Evolutionary conservation across 768 basidiomycete species (phyloP).

Genomic region (Chalciporus piperatus): DNA sequence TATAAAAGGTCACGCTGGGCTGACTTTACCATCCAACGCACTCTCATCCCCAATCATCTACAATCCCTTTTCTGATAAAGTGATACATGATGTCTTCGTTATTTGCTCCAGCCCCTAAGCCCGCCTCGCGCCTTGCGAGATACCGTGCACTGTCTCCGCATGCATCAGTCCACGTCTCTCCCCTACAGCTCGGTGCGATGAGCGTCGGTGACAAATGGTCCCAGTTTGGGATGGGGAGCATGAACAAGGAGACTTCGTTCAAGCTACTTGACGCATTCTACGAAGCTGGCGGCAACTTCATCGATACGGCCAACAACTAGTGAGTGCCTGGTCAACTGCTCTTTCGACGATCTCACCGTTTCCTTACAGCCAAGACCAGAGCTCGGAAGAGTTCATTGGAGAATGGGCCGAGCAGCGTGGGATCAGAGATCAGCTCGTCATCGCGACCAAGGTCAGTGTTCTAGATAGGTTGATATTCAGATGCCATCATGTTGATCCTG

Average conservation of each 20-base stretch:
- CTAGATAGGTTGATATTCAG: no score
- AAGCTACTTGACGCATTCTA: slow-evolving; percentile 44
- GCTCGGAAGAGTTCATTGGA: slow-evolving; percentile 52
- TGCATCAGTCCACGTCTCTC: slow-evolving; percentile 42
- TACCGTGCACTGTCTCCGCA: slow-evolving; percentile 36
- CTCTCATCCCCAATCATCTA: neutral
- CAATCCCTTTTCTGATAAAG: neutral
- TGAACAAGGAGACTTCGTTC: slow-evolving; percentile 43
- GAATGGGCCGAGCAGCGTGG: slow-evolving; percentile 48
- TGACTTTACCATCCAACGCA: neutral
- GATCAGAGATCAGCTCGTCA: slow-evolving; percentile 46
- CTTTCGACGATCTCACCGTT: neutral
- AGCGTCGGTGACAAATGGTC: slow-evolving; percentile 43
- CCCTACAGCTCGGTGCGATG: slow-evolving; percentile 41
- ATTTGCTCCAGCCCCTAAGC: slow-evolving; percentile 20
- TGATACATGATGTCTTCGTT: slow-evolving; percentile 3
- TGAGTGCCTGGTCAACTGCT: slow-evolving; percentile 10
- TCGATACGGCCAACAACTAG: slow-evolving; percentile 49
- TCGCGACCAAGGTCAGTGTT: slow-evolving; percentile 41
- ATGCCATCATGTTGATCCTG: neutral
- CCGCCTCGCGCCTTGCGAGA: slow-evolving; percentile 28
- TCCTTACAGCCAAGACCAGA: slow-evolving; percentile 45
- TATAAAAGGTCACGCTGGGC: neutral
- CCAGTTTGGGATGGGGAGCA: slow-evolving; percentile 30
- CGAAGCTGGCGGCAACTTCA: slow-evolving; percentile 48